phyloP scores from a whole-genome alignment of 495 filamentous ascomycete genomes.

The Parathielavia appendiculata region DNA sequence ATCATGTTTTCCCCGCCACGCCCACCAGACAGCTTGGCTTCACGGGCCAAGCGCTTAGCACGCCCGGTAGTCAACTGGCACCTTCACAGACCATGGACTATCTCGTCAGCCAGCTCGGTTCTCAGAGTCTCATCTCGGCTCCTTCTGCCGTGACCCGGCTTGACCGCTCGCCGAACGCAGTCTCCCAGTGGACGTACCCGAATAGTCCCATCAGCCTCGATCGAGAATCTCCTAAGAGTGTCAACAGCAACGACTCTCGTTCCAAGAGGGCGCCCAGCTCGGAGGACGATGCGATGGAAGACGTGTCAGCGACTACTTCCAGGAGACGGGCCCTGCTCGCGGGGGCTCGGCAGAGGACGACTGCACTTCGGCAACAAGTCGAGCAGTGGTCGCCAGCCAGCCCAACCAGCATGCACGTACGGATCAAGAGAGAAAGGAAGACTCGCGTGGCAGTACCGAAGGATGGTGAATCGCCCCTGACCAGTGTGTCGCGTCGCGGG shows the following conservation, averaged over 20 bases:
- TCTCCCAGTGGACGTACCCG: conserved; percentile 18
- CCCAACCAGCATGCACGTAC: background rate
- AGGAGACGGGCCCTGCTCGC: conserved; percentile 24
- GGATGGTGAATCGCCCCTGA: conserved; percentile 17
- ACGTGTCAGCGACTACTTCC: background rate
- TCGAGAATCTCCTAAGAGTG: background rate
- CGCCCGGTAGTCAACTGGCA: conserved; percentile 11
- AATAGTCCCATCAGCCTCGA: conserved; percentile 28
- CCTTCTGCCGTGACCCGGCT: conserved; percentile 7
- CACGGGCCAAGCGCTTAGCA: conserved; percentile 1
- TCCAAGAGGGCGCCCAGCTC: conserved; percentile 1
- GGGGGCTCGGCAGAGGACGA: conserved; percentile 31
- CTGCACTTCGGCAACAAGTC: conserved; percentile 30
- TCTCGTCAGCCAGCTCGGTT: conserved; percentile 12
- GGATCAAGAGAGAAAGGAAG: conserved; percentile 9
- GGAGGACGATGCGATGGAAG: background rate
- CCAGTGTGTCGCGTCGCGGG: conserved; percentile 23
- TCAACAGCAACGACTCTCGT: background rate
- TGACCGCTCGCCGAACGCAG: conserved; percentile 9
- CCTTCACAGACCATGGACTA: conserved; percentile 21
- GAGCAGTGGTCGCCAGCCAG: conserved; percentile 17
- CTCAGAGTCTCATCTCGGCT: conserved; percentile 9
- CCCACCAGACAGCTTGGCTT: conserved; percentile 20
- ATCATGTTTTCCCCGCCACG: conserved; percentile 21
- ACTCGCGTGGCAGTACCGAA: background rate